Evolutionary conservation across 148 eudicot genomes (phyloP).

Genomic region (Nyssa sinensis): DNA sequence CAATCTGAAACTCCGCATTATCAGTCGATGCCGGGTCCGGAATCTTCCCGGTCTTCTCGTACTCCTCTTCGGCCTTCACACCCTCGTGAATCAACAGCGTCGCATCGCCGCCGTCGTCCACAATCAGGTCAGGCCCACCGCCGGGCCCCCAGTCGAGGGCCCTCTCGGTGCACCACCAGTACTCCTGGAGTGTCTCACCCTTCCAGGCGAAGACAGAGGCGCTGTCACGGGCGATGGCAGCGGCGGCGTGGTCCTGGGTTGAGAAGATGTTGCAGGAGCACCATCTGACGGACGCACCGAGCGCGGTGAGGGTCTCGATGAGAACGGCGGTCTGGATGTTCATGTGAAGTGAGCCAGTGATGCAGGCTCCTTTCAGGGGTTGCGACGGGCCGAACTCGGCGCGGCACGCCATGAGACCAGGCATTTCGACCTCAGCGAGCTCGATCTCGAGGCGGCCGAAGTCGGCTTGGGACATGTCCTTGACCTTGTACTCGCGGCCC

Average conservation of each 20-base stretch:
- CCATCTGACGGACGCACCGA: conserved; percentile 94
- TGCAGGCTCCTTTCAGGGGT: conserved; percentile 74
- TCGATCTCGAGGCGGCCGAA: too few relatives aligned
- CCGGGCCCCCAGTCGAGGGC: conserved; percentile 83
- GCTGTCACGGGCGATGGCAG: too few relatives aligned
- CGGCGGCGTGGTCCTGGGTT: too few relatives aligned
- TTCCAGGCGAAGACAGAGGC: too few relatives aligned
- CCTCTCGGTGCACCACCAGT: conserved; percentile 96
- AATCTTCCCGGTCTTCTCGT: conserved; percentile 43
- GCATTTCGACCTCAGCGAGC: too few relatives aligned
- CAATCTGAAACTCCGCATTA: conserved; percentile 74
- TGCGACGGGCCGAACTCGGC: conserved; percentile 74
- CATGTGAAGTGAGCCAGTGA: conserved; percentile 86
- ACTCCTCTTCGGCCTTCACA: conserved; percentile 80
- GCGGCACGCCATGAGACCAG: conserved; percentile 75
- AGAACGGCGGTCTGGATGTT: conserved; percentile 84
- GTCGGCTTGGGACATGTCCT: too few relatives aligned
- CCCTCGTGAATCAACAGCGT: conserved; percentile 86
- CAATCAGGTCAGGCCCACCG: conserved; percentile 86
- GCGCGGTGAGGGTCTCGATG: conserved; percentile 75
- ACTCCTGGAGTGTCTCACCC: conserved; percentile 87
- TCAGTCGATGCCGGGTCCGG: conserved; percentile 72
- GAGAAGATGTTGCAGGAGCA: too few relatives aligned
- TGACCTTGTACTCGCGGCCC: conserved; percentile 87
- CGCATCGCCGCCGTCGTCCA: conserved; percentile 87